Percentiles rank a stretch among this genome's conserved stretches.
These are phyloP conservation scores for Talaromyces nanjingensis DNA, from an alignment of 495 filamentous ascomycete genomes.

Conservation along the genomic window DNA sequence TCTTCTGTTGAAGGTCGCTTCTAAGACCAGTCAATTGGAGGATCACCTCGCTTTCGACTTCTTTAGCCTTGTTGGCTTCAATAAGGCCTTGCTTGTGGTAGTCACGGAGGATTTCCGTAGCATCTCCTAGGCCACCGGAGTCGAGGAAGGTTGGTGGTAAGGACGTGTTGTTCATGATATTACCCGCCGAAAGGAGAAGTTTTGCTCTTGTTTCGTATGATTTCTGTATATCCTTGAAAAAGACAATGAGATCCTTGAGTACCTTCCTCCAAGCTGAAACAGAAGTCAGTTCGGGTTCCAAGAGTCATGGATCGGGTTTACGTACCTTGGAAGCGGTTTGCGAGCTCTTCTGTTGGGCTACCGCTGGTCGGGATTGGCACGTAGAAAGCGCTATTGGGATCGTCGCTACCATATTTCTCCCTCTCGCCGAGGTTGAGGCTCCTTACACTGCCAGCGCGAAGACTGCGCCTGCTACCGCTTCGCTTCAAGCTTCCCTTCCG, in stretches of 20 bases:
- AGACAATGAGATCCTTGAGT: slow-evolving; percentile 88
- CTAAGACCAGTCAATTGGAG: slow-evolving; percentile 76
- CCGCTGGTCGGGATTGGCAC: slow-evolving; percentile 83
- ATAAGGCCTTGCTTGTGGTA: slow-evolving; percentile 76
- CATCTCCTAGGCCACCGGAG: slow-evolving; percentile 78
- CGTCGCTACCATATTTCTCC: slow-evolving; percentile 56
- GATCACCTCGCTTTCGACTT: slow-evolving; percentile 88
- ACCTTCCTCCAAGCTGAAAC: slow-evolving; percentile 83
- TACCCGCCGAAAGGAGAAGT: slow-evolving; percentile 72
- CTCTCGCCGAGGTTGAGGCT: slow-evolving; percentile 60
- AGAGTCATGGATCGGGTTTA: slow-evolving; percentile 5
- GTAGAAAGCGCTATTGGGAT: slow-evolving; percentile 77
- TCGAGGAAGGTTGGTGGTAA: slow-evolving; percentile 65
- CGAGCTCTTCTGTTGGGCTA: slow-evolving; percentile 82
- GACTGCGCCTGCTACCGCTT: slow-evolving; percentile 66
- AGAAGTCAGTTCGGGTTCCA: slow-evolving; percentile 8
- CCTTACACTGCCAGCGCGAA: slow-evolving; percentile 74
- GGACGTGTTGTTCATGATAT: slow-evolving; percentile 72
- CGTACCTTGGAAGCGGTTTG: slow-evolving; percentile 84
- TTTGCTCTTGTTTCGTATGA: slow-evolving; percentile 86
- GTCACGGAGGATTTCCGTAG: slow-evolving; percentile 67
- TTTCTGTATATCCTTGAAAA: slow-evolving; percentile 87
- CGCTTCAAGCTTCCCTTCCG: slow-evolving; percentile 69
- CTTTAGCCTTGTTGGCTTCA: slow-evolving; percentile 82
- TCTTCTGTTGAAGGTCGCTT: slow-evolving; percentile 87